Evolutionary conservation across 2,329 filamentous ascomycete genomes (phyloP).

Genomic region (Alternaria sp.): DNA sequence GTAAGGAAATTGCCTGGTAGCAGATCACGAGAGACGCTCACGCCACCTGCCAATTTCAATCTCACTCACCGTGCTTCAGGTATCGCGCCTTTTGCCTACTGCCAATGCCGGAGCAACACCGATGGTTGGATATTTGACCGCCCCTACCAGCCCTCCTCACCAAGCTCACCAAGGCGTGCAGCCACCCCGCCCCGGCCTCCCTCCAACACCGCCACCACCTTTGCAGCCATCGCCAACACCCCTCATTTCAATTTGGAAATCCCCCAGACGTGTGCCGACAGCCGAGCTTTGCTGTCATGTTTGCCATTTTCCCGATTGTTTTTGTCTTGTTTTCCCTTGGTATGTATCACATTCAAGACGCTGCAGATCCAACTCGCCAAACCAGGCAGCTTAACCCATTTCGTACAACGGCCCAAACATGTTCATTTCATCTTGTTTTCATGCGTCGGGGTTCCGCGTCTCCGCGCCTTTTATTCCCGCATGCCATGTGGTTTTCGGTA

Average conservation of each 20-base stretch:
- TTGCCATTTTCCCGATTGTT: slow-evolving; percentile 35
- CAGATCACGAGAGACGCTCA: background rate
- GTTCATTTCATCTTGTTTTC: background rate
- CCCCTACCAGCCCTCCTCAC: no score
- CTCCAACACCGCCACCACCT: background rate
- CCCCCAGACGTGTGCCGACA: slow-evolving; percentile 35
- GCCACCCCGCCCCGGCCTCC: background rate
- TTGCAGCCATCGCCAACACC: background rate
- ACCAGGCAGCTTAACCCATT: background rate
- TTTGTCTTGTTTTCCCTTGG: slow-evolving; percentile 23
- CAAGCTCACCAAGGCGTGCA: background rate
- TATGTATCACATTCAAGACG: slow-evolving; percentile 38
- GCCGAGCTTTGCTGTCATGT: slow-evolving; percentile 26
- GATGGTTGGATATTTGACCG: slow-evolving; percentile 5
- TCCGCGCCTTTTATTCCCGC: background rate
- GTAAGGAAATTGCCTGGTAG: slow-evolving; percentile 17
- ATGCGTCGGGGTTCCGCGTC: slow-evolving; percentile 18
- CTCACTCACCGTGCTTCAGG: background rate
- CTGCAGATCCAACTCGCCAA: slow-evolving; percentile 19
- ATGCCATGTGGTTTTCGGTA: background rate
- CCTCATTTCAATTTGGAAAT: slow-evolving; percentile 8
- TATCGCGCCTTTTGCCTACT: slow-evolving; percentile 1
- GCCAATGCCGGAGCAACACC: slow-evolving; percentile 1
- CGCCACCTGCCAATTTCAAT: slow-evolving; percentile 7
- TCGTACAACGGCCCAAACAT: background rate